Evolutionary conservation across 1,139 yeast genomes (phyloP).

Genomic region (Lodderomyces orthopsilosis): DNA sequence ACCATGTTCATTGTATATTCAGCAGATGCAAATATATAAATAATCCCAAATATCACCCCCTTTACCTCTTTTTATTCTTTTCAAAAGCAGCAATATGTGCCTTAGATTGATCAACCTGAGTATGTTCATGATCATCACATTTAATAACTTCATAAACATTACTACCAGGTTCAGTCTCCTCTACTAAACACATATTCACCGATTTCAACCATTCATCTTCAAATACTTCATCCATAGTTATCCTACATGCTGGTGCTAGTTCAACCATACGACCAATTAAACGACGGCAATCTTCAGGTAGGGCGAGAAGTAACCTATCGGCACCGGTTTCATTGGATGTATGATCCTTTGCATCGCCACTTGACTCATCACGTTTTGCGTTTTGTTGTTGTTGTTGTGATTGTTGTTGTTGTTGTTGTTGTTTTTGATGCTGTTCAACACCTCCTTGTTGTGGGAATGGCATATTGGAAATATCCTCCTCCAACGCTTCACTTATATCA

Average conservation of each 20-base stretch:
- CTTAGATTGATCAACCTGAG: constrained; percentile 86
- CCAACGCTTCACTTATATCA: constrained; percentile 34
- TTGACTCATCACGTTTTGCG: background rate
- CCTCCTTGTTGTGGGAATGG: background rate
- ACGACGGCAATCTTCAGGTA: constrained; percentile 66
- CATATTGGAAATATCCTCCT: constrained; percentile 11
- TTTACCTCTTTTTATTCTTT: constrained; percentile 58
- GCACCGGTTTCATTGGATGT: constrained; percentile 67
- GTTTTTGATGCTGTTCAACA: background rate
- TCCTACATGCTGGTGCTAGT: constrained; percentile 81
- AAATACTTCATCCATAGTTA: constrained; percentile 80
- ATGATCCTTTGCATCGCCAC: constrained; percentile 39
- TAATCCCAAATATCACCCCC: background rate
- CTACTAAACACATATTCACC: constrained; percentile 67
- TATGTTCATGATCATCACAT: constrained; percentile 69
- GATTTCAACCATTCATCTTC: constrained; percentile 70
- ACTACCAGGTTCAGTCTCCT: constrained; percentile 37
- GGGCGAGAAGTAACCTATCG: constrained; percentile 62
- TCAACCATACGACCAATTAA: constrained; percentile 74
- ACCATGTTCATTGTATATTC: too few species aligned
- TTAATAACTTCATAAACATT: constrained; percentile 29
- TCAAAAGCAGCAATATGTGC: constrained; percentile 95
- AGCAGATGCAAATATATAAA: background rate
- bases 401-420: constrained; percentile 1
- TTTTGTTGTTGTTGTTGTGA: background rate